Evolutionary conservation across 2,329 filamentous ascomycete genomes (phyloP).

Genomic region (Neofusicoccum cordaticola): DNA sequence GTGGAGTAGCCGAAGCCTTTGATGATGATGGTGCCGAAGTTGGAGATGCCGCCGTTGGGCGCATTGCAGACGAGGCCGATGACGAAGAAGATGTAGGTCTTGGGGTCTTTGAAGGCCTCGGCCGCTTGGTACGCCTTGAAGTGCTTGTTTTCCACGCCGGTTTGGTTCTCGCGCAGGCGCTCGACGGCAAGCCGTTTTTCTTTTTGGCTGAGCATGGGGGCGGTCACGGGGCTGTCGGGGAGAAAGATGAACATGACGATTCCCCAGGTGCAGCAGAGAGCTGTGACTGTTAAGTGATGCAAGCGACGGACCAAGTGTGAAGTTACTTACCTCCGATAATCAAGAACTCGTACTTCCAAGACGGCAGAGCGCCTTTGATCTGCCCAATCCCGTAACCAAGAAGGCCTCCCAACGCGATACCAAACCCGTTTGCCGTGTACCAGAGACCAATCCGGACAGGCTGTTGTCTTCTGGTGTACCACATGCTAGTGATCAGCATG

Average conservation of each 20-base stretch:
- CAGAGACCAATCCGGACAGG: conserved; percentile 59
- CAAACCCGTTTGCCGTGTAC: conserved; percentile 58
- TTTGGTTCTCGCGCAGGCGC: conserved; percentile 47
- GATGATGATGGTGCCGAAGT: conserved; percentile 38
- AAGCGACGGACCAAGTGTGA: too few relatives aligned
- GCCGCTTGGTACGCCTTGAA: conserved; percentile 48
- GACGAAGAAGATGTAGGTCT: conserved; percentile 44
- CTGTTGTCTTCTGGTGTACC: conserved; percentile 62
- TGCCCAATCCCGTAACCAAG: conserved; percentile 61
- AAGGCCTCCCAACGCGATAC: conserved; percentile 57
- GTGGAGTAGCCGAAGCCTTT: conserved; percentile 43
- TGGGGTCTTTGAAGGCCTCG: conserved; percentile 46
- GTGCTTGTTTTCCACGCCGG: conserved; percentile 51
- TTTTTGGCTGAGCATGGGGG: conserved; percentile 22
- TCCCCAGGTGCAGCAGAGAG: conserved; percentile 59
- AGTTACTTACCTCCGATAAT: conserved; percentile 45
- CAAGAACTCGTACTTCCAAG: conserved; percentile 68
- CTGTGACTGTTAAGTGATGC: conserved; percentile 1
- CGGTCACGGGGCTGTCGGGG: conserved; percentile 48
- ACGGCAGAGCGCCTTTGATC: conserved; percentile 54
- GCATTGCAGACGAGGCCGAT: conserved; percentile 31
- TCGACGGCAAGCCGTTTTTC: conserved; percentile 31
- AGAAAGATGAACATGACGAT: conserved; percentile 57
- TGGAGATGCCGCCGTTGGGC: conserved; percentile 44
- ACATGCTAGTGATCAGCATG: conserved; percentile 65